Conservation (phyloP, 352 stramenopile genomes). For the Phytophthora pinifolia region DNA sequence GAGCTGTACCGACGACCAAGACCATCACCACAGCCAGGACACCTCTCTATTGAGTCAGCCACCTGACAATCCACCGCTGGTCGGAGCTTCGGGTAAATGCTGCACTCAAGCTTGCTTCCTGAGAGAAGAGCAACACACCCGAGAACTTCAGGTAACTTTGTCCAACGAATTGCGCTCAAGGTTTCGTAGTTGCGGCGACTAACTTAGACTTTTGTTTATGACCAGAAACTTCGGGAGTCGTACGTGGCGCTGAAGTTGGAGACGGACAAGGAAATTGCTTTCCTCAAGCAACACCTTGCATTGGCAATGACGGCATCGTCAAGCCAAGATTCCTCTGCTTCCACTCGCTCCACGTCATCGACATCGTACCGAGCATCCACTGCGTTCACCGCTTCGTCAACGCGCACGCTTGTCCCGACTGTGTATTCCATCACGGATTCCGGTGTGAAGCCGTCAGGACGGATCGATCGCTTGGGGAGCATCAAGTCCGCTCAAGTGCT, state of each 20-base stretch:
- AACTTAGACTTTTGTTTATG: neutral
- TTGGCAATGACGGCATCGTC: neutral
- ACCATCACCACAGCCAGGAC: slow-evolving; percentile 7
- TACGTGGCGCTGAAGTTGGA: slow-evolving; percentile 51
- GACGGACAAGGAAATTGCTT: slow-evolving; percentile 59
- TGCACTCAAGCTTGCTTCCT: slow-evolving; percentile 31
- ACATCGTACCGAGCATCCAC: neutral
- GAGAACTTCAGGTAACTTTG: slow-evolving; percentile 36
- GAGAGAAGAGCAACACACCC: slow-evolving; percentile 24
- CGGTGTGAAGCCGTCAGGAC: slow-evolving; percentile 38
- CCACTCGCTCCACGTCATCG: neutral
- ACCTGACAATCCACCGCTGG: neutral
- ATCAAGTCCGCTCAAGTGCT: slow-evolving; percentile 46
- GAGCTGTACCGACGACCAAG: slow-evolving; percentile 19
- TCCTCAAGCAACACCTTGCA: slow-evolving; percentile 43
- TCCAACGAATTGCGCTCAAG: neutral
- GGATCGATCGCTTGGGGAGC: slow-evolving; percentile 54
- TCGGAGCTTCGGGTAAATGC: slow-evolving; percentile 10
- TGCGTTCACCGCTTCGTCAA: neutral
- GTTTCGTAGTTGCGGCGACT: neutral
- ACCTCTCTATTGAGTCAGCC: neutral
- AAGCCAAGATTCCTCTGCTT: neutral
- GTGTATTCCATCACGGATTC: slow-evolving; percentile 59
- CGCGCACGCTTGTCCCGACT: slow-evolving; percentile 38
- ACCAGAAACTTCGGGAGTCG: slow-evolving; percentile 53